Conservation (phyloP, 208 protist genomes). For the Leishmania guyanensis region DNA sequence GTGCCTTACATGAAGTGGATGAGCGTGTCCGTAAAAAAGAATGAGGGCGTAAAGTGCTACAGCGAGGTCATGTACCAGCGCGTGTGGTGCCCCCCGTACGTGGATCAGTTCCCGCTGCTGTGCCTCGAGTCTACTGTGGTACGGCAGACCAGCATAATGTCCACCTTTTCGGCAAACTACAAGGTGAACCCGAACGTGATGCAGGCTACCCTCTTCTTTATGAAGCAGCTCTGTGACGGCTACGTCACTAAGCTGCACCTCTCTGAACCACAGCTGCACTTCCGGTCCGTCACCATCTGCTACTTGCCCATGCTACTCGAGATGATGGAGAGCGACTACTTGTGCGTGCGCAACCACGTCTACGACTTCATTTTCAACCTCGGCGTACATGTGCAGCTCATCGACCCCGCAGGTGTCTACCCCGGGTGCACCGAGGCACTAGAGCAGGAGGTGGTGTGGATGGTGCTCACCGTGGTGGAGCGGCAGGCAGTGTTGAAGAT, state of each 20-base stretch:
- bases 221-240: slow-evolving; percentile 85
- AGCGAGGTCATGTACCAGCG: slow-evolving; percentile 32
- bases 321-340: slow-evolving; percentile 86
- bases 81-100: slow-evolving; percentile 49
- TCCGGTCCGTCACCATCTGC: slow-evolving; percentile 80
- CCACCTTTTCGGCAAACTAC: slow-evolving; percentile 76
- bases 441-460: slow-evolving; percentile 80
- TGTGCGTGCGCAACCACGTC: slow-evolving; percentile 87
- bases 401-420: slow-evolving; percentile 69
- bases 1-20: slow-evolving; percentile 21
- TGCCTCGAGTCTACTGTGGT: slow-evolving; percentile 66
- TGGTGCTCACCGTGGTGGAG: slow-evolving; percentile 61
- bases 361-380: slow-evolving; percentile 88
- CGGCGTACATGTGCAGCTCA: slow-evolving; percentile 81
- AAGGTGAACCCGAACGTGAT: slow-evolving; percentile 59
- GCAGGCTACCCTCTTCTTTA: slow-evolving; percentile 74
- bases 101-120: slow-evolving; percentile 74
- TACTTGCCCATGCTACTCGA: slow-evolving; percentile 78
- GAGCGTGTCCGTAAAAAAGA: slow-evolving; percentile 27
- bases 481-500: slow-evolving; percentile 60
- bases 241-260: slow-evolving; percentile 84
- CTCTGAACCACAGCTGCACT: slow-evolving; percentile 60
- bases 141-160: slow-evolving; percentile 67
- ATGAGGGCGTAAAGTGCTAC: slow-evolving; percentile 29
- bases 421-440: slow-evolving; percentile 75